Base-by-base conservation (phyloP, 1,284 basidiomycete species). In the Sporisorium graminicola region DNA sequence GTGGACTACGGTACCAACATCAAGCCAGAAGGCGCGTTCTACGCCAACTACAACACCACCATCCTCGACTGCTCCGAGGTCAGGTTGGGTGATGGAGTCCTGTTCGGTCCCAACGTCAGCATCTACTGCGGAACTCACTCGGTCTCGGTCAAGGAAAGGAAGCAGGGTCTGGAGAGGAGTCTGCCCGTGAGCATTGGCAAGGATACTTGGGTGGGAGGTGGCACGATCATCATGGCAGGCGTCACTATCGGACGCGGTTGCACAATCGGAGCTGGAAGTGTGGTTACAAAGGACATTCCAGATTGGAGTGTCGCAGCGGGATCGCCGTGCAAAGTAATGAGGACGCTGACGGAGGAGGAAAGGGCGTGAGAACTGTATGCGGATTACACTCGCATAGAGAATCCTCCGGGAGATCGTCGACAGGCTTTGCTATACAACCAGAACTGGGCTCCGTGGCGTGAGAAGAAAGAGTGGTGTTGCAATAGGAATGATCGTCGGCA, bases 241-340 rank as follows among this genome's bases (percentile, higher is more conserved):
- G 87, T 89, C 1, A 88, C 79, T 2, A 87, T 89, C n/a, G 88
- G 88, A 0, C 65, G 86, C 16, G 88, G 88, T 0, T 75, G 70
- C 5, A 88, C 87, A 2, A 81, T 89, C 8, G 88, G 88, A 0
- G 88, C 88, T 0, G 88, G 88, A 0, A 79, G 78, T 13, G 87
- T 88, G 6, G 88, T 89, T 0, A 88, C 88, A 0, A 87, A 86
- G 76, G 80, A 86, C 73, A 82, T 89, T 2, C 86, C 86, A 6
- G 78, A 82, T 35, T 84, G 87, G 62, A 69, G 61, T 24, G 87
- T 89, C 2, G 88, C 86, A 0, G 87, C 86, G 1, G 88, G 88
- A 0, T 88, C 87, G 57, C 88, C 88, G 3, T 88, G 86, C 0
- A 84, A 80, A 40, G 86, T 88, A 2, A 67, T 89, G 72, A 87